These are phyloP conservation scores for Pythium folliculosum DNA, from an alignment of 352 stramenopile species.

Conservation along the genomic window DNA sequence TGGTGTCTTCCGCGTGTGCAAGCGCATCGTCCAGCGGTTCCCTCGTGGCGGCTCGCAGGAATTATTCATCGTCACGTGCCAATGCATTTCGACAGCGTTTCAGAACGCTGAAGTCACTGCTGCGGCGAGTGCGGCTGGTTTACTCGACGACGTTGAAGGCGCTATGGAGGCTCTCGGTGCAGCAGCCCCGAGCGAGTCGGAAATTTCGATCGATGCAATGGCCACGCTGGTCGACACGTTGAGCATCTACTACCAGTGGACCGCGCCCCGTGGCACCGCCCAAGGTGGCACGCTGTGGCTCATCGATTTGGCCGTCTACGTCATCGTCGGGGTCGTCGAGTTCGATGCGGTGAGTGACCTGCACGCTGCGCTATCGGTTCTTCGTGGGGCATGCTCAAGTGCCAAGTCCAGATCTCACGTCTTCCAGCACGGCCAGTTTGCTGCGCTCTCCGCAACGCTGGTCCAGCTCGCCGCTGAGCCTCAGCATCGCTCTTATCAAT, in stretches of 20 bases:
- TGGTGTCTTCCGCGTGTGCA: slow-evolving; percentile 4
- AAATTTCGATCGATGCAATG: slow-evolving; percentile 62
- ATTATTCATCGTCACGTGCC: slow-evolving; percentile 18
- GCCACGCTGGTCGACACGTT: slow-evolving; percentile 50
- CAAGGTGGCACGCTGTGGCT: slow-evolving; percentile 33
- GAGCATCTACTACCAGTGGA: slow-evolving; percentile 7
- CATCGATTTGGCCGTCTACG: slow-evolving; percentile 49
- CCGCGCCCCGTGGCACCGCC: background rate
- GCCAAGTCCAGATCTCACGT: slow-evolving; percentile 37
- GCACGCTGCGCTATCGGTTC: slow-evolving; percentile 38
- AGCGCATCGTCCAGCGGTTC: slow-evolving; percentile 7
- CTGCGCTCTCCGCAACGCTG: slow-evolving; percentile 43
- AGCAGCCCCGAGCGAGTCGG: slow-evolving; percentile 37
- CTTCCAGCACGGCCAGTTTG: slow-evolving; percentile 50
- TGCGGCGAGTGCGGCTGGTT: slow-evolving; percentile 13
- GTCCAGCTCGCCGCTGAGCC: slow-evolving; percentile 31
- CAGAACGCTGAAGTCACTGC: slow-evolving; percentile 32
- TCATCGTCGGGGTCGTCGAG: slow-evolving; percentile 38
- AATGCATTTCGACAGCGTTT: slow-evolving; percentile 30
- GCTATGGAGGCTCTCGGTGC: slow-evolving; percentile 38
- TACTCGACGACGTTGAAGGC: slow-evolving; percentile 27
- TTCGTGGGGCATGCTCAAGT: slow-evolving; percentile 47
- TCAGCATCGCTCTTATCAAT: slow-evolving; percentile 46
- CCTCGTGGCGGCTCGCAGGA: slow-evolving; percentile 6
- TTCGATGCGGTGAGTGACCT: slow-evolving; percentile 49